Base-by-base conservation (phyloP, 768 basidiomycete species). In the Mycena albidolilacea region DNA sequence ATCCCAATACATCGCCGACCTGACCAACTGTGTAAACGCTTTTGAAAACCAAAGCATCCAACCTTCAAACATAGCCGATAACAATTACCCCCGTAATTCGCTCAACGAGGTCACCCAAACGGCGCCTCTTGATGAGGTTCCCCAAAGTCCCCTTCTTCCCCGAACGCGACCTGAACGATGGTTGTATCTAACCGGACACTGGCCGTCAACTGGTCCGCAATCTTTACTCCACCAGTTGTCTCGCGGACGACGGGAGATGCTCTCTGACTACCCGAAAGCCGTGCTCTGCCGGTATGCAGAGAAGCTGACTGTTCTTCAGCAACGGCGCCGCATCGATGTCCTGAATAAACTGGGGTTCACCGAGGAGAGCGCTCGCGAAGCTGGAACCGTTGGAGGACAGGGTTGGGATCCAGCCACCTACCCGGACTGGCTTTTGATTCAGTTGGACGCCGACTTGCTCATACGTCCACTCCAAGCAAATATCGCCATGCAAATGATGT, bases 391-490 rank as follows among this genome's bases (percentile, higher is more conserved):
- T 14, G 58, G 59, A 3, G 65, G 48, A 14, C 46, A 39, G 41
- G 46, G 61, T 17, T 72, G 66, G 71, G 75, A 80, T 60, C 72
- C 76, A 30, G 14, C 21, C 10, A 23, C 66, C 35, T 64, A 84
- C 75, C 79, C 82, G 1, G 86, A 86, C 64, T 89, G 86, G 87
- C 73, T 87, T 0, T 73, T 88, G 19, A 80, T 89, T 17, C 87
- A 88, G 80, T 85, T 87, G 44, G 71, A 73, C 38, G 63, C 62
- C 0, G 63, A 88, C 63, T 81, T 90, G 48, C 67, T 84, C 7
- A 77, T 83, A 37, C 86, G 89, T 6, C 80, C 81, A 0, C 74
- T 89, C 19, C 89, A 90, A 69, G 78, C 55, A 17, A 23, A 55
- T 12, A 64, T 70, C 10, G 69, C 69, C 5, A 35, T 58, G 37